These are phyloP conservation scores for Paraconiothyrium sp. DNA, from an alignment of 2,329 filamentous ascomycete genomes.

Conservation along the genomic window DNA sequence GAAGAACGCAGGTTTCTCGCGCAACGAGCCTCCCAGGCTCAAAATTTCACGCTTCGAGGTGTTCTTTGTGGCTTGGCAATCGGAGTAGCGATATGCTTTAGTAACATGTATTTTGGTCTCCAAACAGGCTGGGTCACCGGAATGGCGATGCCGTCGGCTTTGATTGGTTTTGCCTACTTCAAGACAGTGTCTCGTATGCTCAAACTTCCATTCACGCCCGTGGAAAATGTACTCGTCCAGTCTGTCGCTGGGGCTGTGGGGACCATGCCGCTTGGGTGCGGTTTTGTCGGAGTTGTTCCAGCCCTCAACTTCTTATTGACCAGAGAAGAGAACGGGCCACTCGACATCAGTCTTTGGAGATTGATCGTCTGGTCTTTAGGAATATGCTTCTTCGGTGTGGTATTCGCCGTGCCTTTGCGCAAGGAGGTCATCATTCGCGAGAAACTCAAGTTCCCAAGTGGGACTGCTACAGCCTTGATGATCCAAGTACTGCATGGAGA, in stretches of 20 bases:
- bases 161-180: constrained; percentile 96
- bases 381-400: constrained; percentile 94
- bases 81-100: constrained; percentile 91
- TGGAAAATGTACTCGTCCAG: constrained; percentile 97
- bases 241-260: constrained; percentile 95
- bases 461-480: constrained; percentile 93
- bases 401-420: constrained; percentile 91
- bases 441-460: constrained; percentile 91
- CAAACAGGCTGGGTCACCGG: constrained; percentile 86
- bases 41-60: constrained; percentile 86
- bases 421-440: constrained; percentile 93
- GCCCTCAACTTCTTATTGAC: constrained; percentile 87
- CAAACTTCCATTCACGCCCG: constrained; percentile 84
- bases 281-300: constrained; percentile 93
- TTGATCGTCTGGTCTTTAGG: constrained; percentile 91
- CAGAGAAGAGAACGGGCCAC: constrained; percentile 78
- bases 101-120: constrained; percentile 98
- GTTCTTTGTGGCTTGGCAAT: constrained; percentile 82
- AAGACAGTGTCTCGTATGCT: constrained; percentile 78
- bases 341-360: constrained; percentile 77
- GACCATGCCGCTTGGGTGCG: constrained; percentile 95
- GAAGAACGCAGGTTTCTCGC: constrained; percentile 37
- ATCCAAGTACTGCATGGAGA: constrained; percentile 86
- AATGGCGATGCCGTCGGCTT: constrained; percentile 95
- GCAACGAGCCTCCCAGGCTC: constrained; percentile 54